Conservation (phyloP, 2,329 filamentous ascomycete genomes). For the Rhinocladiella mackenziei region DNA sequence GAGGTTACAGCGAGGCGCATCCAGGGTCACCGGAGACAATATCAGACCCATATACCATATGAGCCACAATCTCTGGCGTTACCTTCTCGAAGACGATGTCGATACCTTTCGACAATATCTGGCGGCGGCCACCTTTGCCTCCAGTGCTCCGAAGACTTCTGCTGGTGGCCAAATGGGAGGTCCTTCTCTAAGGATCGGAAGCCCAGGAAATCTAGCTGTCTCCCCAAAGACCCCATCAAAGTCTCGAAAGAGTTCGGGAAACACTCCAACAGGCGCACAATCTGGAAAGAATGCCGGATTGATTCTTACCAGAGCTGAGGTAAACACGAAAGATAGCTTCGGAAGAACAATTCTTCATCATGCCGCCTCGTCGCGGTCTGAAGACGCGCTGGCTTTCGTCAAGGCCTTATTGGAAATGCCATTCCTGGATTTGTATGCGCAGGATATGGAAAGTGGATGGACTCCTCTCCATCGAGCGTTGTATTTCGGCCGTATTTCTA, state of each 20-base stretch:
- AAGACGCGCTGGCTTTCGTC: constrained; percentile 70
- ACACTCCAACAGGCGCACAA: constrained; percentile 11
- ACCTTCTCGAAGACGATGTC: constrained; percentile 96
- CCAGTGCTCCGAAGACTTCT: constrained; percentile 16
- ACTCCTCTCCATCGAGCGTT: constrained; percentile 87
- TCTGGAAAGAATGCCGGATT: constrained; percentile 12
- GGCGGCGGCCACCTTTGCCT: constrained; percentile 61
- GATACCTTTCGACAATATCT: constrained; percentile 87
- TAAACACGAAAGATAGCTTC: constrained; percentile 78
- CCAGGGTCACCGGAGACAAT: constrained; percentile 49
- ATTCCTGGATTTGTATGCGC: constrained; percentile 75
- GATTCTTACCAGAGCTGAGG: constrained; percentile 58
- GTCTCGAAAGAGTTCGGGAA: constrained; percentile 28
- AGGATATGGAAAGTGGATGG: constrained; percentile 92
- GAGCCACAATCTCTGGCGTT: constrained; percentile 97
- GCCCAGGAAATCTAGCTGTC: constrained; percentile 43
- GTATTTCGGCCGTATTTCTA: constrained; percentile 82
- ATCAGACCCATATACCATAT: constrained; percentile 56
- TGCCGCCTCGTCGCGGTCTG: constrained; percentile 69
- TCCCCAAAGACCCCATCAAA: constrained; percentile 39
- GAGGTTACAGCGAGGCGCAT: constrained; percentile 87
- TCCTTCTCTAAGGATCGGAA: constrained; percentile 36
- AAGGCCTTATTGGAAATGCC: constrained; percentile 76
- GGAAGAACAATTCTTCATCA: constrained; percentile 83
- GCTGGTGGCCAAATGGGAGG: constrained; percentile 40